Evolutionary conservation across 2,329 filamentous ascomycete species (phyloP), one percentile per base, ranked within the genome.

Genomic region (Kalaharituber pfeilii): DNA sequence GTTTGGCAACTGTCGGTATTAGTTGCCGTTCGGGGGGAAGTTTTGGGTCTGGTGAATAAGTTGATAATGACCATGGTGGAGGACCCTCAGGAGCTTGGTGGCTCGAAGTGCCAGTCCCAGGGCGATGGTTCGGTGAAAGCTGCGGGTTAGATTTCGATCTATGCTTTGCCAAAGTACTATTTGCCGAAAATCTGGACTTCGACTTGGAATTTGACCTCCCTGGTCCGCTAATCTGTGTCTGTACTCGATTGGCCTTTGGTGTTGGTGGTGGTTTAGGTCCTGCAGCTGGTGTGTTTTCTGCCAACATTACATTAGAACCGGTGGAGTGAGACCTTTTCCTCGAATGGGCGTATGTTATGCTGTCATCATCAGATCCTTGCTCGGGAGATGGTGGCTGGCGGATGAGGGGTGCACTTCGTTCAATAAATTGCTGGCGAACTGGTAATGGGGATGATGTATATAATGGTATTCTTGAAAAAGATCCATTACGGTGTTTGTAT

Each of bases 1-100:
- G 78, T 64, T 83, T 86, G 11, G 91, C 91, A 59, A 96, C 87
- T 0, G 91, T 96, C 0, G 91, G 91, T 9, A 98, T 78, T 52
- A 98, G 80, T 66, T 98, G 91, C 68, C 98, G 85, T 58, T 98
- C 91, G 0, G 87, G 91, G 5, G 91, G 91, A 29, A 98, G 73
- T 57, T 87, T 82, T 27, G 91, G 91, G 66, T 98, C 91, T 0
- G 91, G 91, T 65, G 93, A 94, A 69, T 95, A 98, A 69, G 94
- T 86, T 22, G 84, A 85, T 47, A 91, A 78, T 69, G 96, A 78
- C 91, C 91, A 98, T 51, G 91, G 91, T 8, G 91, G 87, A 53
- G 96, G 89, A 20, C 91, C 91, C 71, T 96, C 91, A 0, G 88
- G 88, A 76, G 59, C 81, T 63, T 61, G 69, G 22, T 59, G 55